Base-by-base conservation (phyloP, 2,329 filamentous ascomycete species). In the Hypoxylon sp. region DNA sequence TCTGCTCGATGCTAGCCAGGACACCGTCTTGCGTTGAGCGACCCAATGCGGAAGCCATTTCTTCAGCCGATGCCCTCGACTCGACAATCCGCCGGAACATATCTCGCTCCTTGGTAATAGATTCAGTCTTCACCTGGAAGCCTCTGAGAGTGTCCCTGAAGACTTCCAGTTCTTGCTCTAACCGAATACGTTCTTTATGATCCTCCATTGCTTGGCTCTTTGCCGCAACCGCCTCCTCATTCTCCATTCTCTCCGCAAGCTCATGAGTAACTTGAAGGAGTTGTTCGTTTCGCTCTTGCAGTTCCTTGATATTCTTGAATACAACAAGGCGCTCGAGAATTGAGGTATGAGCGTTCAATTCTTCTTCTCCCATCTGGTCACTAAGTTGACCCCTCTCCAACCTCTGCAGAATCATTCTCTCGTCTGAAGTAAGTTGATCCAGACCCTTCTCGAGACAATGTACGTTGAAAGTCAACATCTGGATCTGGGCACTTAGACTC, bases 31-130 rank as follows among this genome's bases (percentile, higher is more conserved):
- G 88, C 33, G 92, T 81, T 17, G 92, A 92, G 73, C 91, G 89
- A 1, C 91, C 93, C 76, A 97, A 90, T 54, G 90, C 85, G 1
- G 90, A 90, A 14, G 87, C 86, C 46, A 91, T 84, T 67, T 94
- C 91, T 11, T 83, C 85, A 78, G 87, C 77, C 77, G 87, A 76
- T 76, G 85, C 78, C 81, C 90, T 80, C 69, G 96, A 92, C 73
- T 95, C 92, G 31, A 98, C 87, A 84, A 98, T 94, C 58, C 94
- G 94, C 22, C 95, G 91, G 90, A 98, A 98, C 89, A 98, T 98
- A 78, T 99, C 95, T 69, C 96, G 91, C 82, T 99, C 96, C 75
- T 94, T 93, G 78, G 96, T 94, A 79, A 97, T 97, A 79, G 93
- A 97, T 83, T 97, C 93, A 71, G 94, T 92, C 63, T 94, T 93